These are phyloP conservation scores for Penicillium freii DNA, from an alignment of 2,329 filamentous ascomycete genomes.

Conservation along the genomic window DNA sequence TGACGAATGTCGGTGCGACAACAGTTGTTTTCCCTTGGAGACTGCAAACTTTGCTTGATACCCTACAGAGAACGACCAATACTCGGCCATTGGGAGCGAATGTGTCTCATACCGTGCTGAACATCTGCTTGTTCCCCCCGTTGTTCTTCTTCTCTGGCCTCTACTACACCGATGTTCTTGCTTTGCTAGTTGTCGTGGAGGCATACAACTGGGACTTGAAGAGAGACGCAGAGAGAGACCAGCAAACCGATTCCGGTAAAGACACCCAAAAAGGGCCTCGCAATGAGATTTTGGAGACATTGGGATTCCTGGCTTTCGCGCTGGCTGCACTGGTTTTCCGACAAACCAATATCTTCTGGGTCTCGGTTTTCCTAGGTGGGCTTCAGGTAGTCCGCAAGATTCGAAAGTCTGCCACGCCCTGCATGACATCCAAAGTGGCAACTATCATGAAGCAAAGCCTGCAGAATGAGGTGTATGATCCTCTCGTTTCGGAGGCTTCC, in stretches of 20 bases:
- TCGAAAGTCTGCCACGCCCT: constrained; percentile 28
- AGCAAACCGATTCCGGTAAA: constrained; percentile 24
- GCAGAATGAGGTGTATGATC: constrained; percentile 50
- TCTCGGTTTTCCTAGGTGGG: constrained; percentile 54
- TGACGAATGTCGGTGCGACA: constrained; percentile 39
- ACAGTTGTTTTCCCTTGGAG: constrained; percentile 45
- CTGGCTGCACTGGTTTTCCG: constrained; percentile 70
- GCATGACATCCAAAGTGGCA: constrained; percentile 26
- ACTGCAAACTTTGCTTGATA: constrained; percentile 55
- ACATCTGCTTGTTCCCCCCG: constrained; percentile 80
- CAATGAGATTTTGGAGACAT: constrained; percentile 23
- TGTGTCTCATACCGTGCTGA: constrained; percentile 57
- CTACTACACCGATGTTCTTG: constrained; percentile 92
- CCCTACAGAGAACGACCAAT: constrained; percentile 37
- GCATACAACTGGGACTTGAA: constrained; percentile 58
- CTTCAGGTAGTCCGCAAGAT: constrained; percentile 43
- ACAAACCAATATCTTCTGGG: constrained; percentile 98
- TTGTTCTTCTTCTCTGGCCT: constrained; percentile 94
- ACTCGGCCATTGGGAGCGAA: constrained; percentile 32
- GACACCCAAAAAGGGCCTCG: constrained; percentile 1
- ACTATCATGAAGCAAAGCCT: constrained; percentile 35
- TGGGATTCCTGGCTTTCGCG: constrained; percentile 56
- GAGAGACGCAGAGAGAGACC: constrained; percentile 18
- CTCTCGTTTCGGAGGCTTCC: constrained; percentile 48
- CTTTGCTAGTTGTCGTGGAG: constrained; percentile 70